phyloP scores from a whole-genome alignment of 2,329 filamentous ascomycete genomes.

The Stemphylium lycopersici region DNA sequence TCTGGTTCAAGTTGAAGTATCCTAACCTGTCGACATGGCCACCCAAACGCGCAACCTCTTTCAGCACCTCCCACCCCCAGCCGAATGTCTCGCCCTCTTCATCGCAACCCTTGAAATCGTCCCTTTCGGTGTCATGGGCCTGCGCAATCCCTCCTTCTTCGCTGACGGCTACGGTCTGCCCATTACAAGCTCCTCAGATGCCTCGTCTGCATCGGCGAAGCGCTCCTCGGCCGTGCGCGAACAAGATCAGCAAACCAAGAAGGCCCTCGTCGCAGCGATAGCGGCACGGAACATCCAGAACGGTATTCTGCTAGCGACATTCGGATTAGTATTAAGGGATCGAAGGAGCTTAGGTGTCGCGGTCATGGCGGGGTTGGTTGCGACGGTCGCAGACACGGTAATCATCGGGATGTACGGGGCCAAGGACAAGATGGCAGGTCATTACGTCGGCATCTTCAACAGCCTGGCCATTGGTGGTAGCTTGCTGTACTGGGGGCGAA shows the following conservation, averaged over 20 bases:
- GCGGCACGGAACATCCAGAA: slow-evolving; percentile 35
- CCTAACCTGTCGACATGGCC: slow-evolving; percentile 16
- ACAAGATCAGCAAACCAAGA: slow-evolving; percentile 25
- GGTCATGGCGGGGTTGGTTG: slow-evolving; percentile 27
- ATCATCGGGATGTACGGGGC: slow-evolving; percentile 30
- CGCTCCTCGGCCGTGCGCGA: slow-evolving; percentile 8
- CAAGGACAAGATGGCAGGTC: slow-evolving; percentile 28
- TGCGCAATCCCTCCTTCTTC: slow-evolving; percentile 23
- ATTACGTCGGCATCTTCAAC: slow-evolving; percentile 33
- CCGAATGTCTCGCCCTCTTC: slow-evolving; percentile 32
- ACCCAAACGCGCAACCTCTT: slow-evolving; percentile 25
- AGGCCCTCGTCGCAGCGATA: slow-evolving; percentile 30
- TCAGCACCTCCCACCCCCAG: slow-evolving; percentile 27
- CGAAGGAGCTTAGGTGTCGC: slow-evolving; percentile 30
- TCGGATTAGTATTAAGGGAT: slow-evolving; percentile 28
- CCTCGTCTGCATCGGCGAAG: slow-evolving; percentile 5
- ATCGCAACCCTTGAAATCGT: slow-evolving; percentile 31
- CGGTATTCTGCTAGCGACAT: slow-evolving; percentile 24
- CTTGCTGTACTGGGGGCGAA: slow-evolving; percentile 29
- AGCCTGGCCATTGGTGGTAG: slow-evolving; percentile 30
- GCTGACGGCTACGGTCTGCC: slow-evolving; percentile 28
- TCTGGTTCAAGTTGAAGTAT: neutral
- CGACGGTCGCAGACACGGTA: slow-evolving; percentile 29
- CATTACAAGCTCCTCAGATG: slow-evolving; percentile 4
- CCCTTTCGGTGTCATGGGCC: slow-evolving; percentile 28